phyloP scores from a whole-genome alignment of 495 filamentous ascomycete species.

The Trichoderma erinaceum region DNA sequence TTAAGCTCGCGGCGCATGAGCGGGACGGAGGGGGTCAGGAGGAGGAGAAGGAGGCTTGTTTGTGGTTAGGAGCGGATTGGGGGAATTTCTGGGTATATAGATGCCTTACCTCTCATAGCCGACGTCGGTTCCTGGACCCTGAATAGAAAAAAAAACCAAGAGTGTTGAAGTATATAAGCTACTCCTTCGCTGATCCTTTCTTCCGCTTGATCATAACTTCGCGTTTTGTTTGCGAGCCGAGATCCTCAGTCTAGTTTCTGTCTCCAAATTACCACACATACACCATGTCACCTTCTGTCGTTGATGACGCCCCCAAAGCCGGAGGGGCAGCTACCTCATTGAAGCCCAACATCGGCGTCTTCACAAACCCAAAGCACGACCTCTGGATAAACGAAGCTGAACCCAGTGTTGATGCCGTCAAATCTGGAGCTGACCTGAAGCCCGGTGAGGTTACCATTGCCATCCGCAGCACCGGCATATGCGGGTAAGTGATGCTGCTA shows the following conservation, averaged over 20 bases:
- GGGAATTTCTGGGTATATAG: background rate
- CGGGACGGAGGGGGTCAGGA: background rate
- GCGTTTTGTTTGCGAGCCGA: background rate
- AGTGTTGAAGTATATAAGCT: background rate
- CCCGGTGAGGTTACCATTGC: slow-evolving; percentile 77
- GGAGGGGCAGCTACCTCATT: slow-evolving; percentile 12
- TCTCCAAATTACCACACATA: background rate
- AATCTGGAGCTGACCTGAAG: slow-evolving; percentile 62
- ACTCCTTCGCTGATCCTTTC: background rate
- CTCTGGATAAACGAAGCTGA: slow-evolving; percentile 78
- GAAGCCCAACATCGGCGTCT: slow-evolving; percentile 91
- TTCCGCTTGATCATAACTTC: background rate
- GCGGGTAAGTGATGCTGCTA: slow-evolving; percentile 55
- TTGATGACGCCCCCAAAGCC: slow-evolving; percentile 22
- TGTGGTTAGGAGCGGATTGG: background rate
- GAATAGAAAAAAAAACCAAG: background rate
- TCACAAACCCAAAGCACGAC: slow-evolving; percentile 86
- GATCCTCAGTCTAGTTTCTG: background rate
- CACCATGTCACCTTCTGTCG: slow-evolving; percentile 16
- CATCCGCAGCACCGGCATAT: slow-evolving; percentile 88
- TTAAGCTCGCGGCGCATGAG: background rate
- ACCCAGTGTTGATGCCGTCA: slow-evolving; percentile 69
- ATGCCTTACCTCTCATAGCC: slow-evolving; percentile 11
- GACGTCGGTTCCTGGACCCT: background rate
- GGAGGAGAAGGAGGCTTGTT: background rate